phyloP scores from a whole-genome alignment of 352 stramenopile genomes.

The Pythium rishiriense region DNA sequence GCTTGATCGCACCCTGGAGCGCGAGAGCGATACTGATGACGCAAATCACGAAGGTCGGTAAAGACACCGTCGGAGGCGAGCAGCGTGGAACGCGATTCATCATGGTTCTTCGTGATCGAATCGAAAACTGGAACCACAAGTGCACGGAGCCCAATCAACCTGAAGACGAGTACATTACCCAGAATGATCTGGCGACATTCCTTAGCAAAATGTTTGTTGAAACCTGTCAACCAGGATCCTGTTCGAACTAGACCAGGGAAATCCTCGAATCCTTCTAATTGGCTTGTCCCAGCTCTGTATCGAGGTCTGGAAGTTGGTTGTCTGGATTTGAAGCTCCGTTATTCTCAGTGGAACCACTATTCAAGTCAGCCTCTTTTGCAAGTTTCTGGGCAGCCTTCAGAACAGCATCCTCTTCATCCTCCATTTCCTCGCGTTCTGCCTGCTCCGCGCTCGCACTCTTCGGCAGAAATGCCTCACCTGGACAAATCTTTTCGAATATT shows the following conservation, averaged over 20 bases:
- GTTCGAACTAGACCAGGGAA: background rate
- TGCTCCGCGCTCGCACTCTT: constrained; percentile 65
- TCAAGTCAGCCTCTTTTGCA: constrained; percentile 20
- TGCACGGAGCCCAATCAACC: background rate
- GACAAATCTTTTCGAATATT: constrained; percentile 66
- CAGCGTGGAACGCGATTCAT: background rate
- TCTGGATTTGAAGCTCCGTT: background rate
- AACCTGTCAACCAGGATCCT: background rate
- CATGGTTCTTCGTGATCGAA: background rate
- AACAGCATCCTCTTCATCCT: constrained; percentile 61
- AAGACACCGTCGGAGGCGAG: background rate
- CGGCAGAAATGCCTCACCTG: constrained; percentile 54
- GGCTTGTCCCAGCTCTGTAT: background rate
- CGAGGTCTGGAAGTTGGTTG: background rate
- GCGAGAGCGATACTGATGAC: background rate
- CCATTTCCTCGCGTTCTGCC: constrained; percentile 55
- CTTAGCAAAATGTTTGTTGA: background rate
- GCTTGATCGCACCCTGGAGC: background rate
- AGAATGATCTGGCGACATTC: background rate
- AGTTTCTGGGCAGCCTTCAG: constrained; percentile 60
- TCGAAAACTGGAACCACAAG: background rate
- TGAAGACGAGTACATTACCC: background rate
- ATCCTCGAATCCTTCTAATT: background rate
- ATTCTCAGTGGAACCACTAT: background rate
- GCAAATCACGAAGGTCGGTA: background rate